phyloP scores from a whole-genome alignment of 768 basidiomycete species.

The Termitomyces sp. region DNA sequence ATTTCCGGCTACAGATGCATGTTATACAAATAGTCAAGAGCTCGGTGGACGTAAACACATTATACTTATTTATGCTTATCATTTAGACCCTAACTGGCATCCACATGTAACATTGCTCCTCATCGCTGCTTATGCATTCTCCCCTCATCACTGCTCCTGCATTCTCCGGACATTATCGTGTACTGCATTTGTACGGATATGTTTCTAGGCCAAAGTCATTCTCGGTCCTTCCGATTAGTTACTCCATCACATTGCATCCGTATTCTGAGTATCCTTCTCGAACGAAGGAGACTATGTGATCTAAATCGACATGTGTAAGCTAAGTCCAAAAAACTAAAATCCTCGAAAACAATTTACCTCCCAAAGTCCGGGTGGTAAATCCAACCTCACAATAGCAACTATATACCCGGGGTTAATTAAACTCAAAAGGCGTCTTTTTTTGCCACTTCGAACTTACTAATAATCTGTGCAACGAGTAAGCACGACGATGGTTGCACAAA shows the following conservation, averaged over 20 bases:
- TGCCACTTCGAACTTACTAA: neutral
- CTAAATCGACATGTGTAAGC: constrained; percentile 20
- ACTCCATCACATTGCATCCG: constrained; percentile 41
- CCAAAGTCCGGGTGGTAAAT: neutral
- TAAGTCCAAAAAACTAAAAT: no score
- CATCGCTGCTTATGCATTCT: no score
- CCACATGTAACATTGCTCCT: neutral
- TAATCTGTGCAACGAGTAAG: neutral
- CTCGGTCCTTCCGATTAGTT: neutral
- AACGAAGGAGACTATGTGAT: constrained; percentile 60
- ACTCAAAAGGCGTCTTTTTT: no score
- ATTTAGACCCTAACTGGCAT: neutral
- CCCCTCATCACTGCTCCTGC: neutral
- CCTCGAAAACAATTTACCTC: neutral
- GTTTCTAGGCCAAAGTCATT: neutral
- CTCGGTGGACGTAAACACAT: neutral
- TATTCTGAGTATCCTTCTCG: constrained; percentile 59
- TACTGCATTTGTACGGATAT: neutral
- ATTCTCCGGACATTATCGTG: neutral
- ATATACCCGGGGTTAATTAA: neutral
- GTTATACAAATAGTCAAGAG: no score
- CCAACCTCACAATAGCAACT: constrained; percentile 2
- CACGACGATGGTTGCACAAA: neutral
- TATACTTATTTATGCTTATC: neutral
- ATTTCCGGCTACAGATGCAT: neutral